A percentile compares a stretch with the other conserved stretches of the same genome.
Evolutionary conservation across 2,329 filamentous ascomycete genomes (phyloP).

Genomic region (Botrytis hyacinthi): DNA sequence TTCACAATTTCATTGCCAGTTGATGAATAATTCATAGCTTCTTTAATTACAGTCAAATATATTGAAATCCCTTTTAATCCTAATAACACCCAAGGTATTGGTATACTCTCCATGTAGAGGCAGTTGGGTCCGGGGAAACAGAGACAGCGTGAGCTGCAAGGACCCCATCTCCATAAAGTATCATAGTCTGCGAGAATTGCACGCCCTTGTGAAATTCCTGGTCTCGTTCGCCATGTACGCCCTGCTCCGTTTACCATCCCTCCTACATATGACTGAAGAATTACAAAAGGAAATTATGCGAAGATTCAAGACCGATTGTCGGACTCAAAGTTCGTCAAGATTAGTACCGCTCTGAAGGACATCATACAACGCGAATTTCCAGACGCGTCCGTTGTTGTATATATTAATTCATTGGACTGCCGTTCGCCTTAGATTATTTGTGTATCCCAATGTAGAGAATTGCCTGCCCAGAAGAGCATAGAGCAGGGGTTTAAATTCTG

Average conservation of each 20-base stretch:
- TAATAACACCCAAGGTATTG: slow-evolving; percentile 7
- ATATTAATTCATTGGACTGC: neutral
- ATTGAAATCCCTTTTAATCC: neutral
- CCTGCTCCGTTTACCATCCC: slow-evolving; percentile 25
- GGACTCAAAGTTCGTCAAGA: neutral
- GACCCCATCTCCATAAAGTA: neutral
- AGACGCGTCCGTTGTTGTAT: neutral
- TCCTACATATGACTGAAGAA: neutral
- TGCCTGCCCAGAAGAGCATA: neutral
- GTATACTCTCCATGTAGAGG: neutral
- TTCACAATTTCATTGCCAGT: neutral
- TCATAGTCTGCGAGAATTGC: neutral
- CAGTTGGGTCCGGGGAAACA: neutral
- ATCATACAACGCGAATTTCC: neutral
- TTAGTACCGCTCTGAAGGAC: neutral
- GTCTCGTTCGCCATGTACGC: slow-evolving; percentile 26
- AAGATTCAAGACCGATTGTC: neutral
- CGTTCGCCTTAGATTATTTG: neutral
- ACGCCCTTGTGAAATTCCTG: neutral
- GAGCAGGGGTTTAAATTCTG: neutral
- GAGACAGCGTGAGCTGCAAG: neutral
- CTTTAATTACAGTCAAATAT: neutral
- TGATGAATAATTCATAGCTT: neutral
- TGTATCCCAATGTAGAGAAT: neutral
- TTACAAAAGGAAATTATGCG: slow-evolving; percentile 7